phyloP scores from a whole-genome alignment of 352 stramenopile species.

The Phytophthora ohioensis region DNA sequence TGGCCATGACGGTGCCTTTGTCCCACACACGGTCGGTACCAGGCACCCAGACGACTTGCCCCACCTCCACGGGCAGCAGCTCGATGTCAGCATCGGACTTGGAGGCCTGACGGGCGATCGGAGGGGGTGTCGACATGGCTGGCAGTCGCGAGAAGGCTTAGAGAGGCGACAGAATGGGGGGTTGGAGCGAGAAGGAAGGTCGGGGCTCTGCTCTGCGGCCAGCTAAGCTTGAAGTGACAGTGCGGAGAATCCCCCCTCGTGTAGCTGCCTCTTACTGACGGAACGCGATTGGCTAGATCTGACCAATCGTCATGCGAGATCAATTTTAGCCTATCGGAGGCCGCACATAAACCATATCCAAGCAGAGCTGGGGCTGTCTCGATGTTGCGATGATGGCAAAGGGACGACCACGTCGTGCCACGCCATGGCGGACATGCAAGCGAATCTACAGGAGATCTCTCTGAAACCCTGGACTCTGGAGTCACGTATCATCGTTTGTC shows the following conservation, averaged over 20 bases:
- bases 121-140: constrained; percentile 70
- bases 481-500: constrained; percentile 37
- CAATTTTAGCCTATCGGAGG: constrained; percentile 10
- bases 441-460: constrained; percentile 13
- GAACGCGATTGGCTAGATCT: constrained; percentile 23
- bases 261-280: constrained; percentile 18
- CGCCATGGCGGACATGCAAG: constrained; percentile 15
- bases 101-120: constrained; percentile 73
- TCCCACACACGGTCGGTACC: constrained; percentile 82
- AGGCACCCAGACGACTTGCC: constrained; percentile 80
- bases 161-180: constrained; percentile 6
- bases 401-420: constrained; percentile 9
- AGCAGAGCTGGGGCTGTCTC: neutral
- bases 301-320: neutral
- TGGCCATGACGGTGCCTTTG: constrained; percentile 83
- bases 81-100: constrained; percentile 75
- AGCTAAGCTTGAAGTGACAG: constrained; percentile 53
- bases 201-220: constrained; percentile 15
- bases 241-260: constrained; percentile 27
- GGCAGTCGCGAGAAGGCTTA: neutral
- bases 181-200: neutral
- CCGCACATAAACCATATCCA: constrained; percentile 7
- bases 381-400: constrained; percentile 11
- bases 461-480: constrained; percentile 1
- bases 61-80: constrained; percentile 78